Conservation (phyloP, 1,284 basidiomycete genomes). For the Coniophora puteana region DNA sequence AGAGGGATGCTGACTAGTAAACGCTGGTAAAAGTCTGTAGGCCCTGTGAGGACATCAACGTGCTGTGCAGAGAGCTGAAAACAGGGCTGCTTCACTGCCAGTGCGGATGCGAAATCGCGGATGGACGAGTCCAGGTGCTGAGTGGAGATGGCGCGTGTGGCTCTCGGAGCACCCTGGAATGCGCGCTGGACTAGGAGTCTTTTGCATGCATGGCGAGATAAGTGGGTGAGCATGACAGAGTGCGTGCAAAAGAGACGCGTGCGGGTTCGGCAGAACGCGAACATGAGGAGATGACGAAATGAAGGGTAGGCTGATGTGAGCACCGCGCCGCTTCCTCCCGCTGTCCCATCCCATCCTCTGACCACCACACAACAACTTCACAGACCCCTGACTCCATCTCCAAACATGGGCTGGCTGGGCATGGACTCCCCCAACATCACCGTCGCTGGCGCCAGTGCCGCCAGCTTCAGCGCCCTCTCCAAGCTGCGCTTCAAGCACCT, state of each 20-base stretch:
- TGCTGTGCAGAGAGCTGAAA: constrained; percentile 29
- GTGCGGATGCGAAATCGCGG: constrained; percentile 30
- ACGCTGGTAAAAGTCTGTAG: constrained; percentile 33
- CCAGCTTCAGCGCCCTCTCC: constrained; percentile 17
- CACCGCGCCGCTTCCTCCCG: too few species aligned
- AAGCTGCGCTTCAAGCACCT: constrained; percentile 35
- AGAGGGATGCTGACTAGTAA: constrained; percentile 31
- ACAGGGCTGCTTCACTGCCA: constrained; percentile 38
- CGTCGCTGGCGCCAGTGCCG: not conserved
- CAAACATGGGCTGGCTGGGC: not conserved
- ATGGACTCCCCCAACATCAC: not conserved
- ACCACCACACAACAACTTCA: too few species aligned
- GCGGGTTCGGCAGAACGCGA: too few species aligned
- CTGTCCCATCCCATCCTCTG: too few species aligned
- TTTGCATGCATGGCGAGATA: too few species aligned
- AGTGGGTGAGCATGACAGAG: too few species aligned
- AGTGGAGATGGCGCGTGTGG: constrained; percentile 6
- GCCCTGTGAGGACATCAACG: constrained; percentile 34
- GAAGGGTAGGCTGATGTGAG: too few species aligned
- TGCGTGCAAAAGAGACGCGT: too few species aligned
- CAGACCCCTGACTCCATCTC: too few species aligned
- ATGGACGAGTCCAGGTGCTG: constrained; percentile 28
- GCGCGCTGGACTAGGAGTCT: too few species aligned
- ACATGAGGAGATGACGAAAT: too few species aligned
- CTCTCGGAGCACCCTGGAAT: too few species aligned